Conservation (phyloP, 129 eudicot genomes). For the Lactuca sativa region DNA sequence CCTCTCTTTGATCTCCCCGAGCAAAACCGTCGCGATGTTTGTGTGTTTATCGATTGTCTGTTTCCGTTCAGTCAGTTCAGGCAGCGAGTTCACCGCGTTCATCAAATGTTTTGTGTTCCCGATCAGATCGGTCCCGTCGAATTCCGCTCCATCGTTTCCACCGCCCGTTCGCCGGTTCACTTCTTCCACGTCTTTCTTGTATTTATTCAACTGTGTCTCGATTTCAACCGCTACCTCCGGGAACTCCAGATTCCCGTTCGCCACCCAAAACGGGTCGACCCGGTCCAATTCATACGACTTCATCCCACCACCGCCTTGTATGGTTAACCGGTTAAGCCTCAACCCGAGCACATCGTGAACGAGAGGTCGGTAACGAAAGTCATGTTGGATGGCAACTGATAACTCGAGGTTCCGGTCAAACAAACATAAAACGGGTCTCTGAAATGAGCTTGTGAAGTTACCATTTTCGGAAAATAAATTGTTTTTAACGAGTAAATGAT, state of each 20-base stretch:
- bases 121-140: conserved; percentile 82
- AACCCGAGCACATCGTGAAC: conserved; percentile 96
- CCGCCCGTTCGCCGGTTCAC: conserved; percentile 89
- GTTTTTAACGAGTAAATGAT: conserved; percentile 83
- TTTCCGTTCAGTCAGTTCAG: conserved; percentile 86
- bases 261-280: conserved; percentile 78
- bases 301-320: conserved; percentile 79
- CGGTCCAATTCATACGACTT: conserved; percentile 84
- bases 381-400: conserved; percentile 87
- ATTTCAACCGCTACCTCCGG: conserved; percentile 95
- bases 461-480: conserved; percentile 86
- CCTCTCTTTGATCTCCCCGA: conserved; percentile 88
- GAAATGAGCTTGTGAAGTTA: conserved; percentile 58
- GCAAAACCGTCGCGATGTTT: conserved; percentile 82
- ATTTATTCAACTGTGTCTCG: conserved; percentile 78
- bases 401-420: conserved; percentile 91
- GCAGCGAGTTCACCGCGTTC: conserved; percentile 85
- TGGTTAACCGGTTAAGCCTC: conserved; percentile 76
- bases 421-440: conserved; percentile 79
- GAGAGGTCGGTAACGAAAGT: conserved; percentile 86
- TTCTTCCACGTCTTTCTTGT: conserved; percentile 89
- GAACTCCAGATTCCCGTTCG: conserved; percentile 82
- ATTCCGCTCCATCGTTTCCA: conserved; percentile 59
- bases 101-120: conserved; percentile 88
- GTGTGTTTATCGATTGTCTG: conserved; percentile 91